A percentile compares a stretch with the other conserved stretches of the same genome.
Conservation (phyloP, 306 rosid genomes). For the Delonix regia region DNA sequence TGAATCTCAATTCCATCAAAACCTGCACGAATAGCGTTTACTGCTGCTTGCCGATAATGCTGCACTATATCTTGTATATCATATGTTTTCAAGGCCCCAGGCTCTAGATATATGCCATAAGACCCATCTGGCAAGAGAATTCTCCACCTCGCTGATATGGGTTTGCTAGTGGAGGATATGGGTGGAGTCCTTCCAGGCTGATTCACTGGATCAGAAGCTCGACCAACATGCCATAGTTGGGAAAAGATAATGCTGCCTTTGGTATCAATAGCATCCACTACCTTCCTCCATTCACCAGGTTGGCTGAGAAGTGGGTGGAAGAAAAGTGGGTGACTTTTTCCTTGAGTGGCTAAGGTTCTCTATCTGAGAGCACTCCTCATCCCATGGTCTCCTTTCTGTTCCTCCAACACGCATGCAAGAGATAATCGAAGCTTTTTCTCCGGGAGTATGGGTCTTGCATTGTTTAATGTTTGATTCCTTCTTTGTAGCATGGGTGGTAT, state of each 20-base stretch:
- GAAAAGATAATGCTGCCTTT: slow-evolving; percentile 80
- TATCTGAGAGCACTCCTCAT: too few relatives aligned
- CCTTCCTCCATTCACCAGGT: slow-evolving; percentile 79
- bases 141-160: slow-evolving; percentile 76
- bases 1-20: slow-evolving; percentile 95
- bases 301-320: too few relatives aligned
- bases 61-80: slow-evolving; percentile 72
- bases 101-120: slow-evolving; percentile 63
- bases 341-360: too few relatives aligned
- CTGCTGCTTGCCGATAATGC: slow-evolving; percentile 57
- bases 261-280: slow-evolving; percentile 86
- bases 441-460: too few relatives aligned
- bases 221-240: slow-evolving; percentile 97
- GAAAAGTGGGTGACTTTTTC: too few relatives aligned
- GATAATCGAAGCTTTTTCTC: too few relatives aligned
- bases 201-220: slow-evolving; percentile 87
- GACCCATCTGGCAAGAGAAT: slow-evolving; percentile 81
- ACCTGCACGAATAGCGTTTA: slow-evolving; percentile 64
- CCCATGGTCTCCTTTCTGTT: too few relatives aligned
- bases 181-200: slow-evolving; percentile 78
- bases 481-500: too few relatives aligned
- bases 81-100: slow-evolving; percentile 52
- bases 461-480: too few relatives aligned
- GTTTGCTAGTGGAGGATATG: slow-evolving; percentile 70
- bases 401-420: too few relatives aligned